These are phyloP conservation scores for Thermochaetoides thermophila DNA, from an alignment of 495 filamentous ascomycete genomes.

Conservation along the genomic window DNA sequence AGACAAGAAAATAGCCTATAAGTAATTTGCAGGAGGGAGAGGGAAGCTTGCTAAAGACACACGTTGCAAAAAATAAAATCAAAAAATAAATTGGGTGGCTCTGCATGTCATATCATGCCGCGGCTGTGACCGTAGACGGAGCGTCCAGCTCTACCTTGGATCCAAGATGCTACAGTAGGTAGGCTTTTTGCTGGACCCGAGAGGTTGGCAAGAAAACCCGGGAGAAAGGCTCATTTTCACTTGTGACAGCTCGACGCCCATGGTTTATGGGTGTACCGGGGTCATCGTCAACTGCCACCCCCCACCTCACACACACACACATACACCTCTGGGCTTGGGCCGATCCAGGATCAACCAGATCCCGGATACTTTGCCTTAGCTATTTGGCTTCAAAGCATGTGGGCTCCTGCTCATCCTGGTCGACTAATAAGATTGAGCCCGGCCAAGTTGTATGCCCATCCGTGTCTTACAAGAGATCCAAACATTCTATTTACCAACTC, in stretches of 20 bases:
- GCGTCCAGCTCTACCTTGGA: too few species aligned
- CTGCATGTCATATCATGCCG: too few species aligned
- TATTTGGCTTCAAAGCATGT: slow-evolving; percentile 12
- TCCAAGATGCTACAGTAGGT: too few species aligned
- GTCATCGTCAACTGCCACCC: slow-evolving; percentile 7
- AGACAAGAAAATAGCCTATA: too few species aligned
- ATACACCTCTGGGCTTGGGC: slow-evolving; percentile 10
- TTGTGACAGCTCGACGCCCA: slow-evolving; percentile 8
- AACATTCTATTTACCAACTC: too few species aligned
- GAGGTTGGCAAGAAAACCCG: slow-evolving; percentile 1
- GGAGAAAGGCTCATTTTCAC: slow-evolving; percentile 6
- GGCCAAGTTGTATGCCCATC: slow-evolving; percentile 6
- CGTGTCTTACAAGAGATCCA: slow-evolving; percentile 7
- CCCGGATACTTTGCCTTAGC: slow-evolving; percentile 10
- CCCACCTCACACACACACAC: slow-evolving; percentile 4
- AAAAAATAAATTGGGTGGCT: too few species aligned
- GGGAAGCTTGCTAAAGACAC: too few species aligned
- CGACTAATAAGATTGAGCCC: slow-evolving; percentile 16
- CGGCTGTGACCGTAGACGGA: too few species aligned
- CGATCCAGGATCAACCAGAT: slow-evolving; percentile 12
- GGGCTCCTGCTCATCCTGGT: slow-evolving; percentile 11
- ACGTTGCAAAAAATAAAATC: too few species aligned
- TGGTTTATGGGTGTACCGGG: slow-evolving; percentile 9
- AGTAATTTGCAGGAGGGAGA: too few species aligned
- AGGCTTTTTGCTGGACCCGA: slow-evolving; percentile 3